A percentile compares a stretch with the other conserved stretches of the same genome.
phyloP scores from a whole-genome alignment of 805 yeast genomes.

The Candida nitratophila region DNA sequence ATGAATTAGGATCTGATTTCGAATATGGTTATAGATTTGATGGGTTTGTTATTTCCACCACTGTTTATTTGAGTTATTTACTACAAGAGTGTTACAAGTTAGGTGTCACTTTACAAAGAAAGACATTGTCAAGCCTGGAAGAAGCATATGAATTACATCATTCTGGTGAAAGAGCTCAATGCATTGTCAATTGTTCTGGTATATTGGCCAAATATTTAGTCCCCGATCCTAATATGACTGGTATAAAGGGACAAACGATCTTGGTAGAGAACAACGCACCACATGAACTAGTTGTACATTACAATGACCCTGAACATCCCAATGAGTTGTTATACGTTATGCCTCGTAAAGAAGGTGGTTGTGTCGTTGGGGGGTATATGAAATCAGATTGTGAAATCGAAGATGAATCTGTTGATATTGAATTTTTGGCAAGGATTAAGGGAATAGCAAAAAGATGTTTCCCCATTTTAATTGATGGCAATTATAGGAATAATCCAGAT shows the following conservation, averaged over 20 bases:
- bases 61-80: constrained; percentile 21
- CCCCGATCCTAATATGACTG: constrained; percentile 34
- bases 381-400: constrained; percentile 12
- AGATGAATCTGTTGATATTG: constrained; percentile 29
- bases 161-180: constrained; percentile 33
- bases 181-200: constrained; percentile 56
- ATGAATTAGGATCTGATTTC: constrained; percentile 29
- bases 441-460: constrained; percentile 34
- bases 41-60: constrained; percentile 22
- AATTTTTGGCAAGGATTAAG: constrained; percentile 39
- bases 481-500: constrained; percentile 19
- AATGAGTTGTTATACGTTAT: constrained; percentile 50
- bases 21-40: constrained; percentile 40
- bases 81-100: constrained; percentile 34
- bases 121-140: constrained; percentile 32
- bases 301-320: constrained; percentile 20
- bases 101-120: constrained; percentile 45
- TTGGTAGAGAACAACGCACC: constrained; percentile 39
- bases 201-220: constrained; percentile 38
- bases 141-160: constrained; percentile 42
- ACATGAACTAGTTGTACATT: constrained; percentile 24
- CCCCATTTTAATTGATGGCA: constrained; percentile 29
- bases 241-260: constrained; percentile 57
- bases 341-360: constrained; percentile 73
- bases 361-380: constrained; percentile 53